Base-by-base conservation (phyloP, 2,329 filamentous ascomycete genomes). In the Lasiodiplodia sp. region DNA sequence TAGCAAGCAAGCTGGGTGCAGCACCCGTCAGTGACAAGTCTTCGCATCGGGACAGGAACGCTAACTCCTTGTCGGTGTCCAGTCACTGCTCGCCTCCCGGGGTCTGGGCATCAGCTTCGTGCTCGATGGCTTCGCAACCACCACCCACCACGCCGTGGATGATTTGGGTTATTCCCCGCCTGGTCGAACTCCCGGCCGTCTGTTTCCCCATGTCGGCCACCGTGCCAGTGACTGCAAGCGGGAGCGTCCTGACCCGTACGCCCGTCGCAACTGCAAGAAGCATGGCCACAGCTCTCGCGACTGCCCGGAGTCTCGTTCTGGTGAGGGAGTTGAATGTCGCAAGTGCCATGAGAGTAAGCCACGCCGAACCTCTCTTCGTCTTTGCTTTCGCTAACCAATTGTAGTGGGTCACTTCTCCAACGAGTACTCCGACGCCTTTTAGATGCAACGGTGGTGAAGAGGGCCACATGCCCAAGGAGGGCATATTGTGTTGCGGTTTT, bases 151-250 rank as follows among this genome's bases (percentile, higher is more conserved):
- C 23, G 23, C 23, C 23, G 23, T 23, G 23, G 23, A 23, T 23
- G 23, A 23, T 23, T 23, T 23, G 23, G 23, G 23, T 23, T 23
- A 23, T 23, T 23, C 25, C 25, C 25, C 25, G 25, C 25, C 25
- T 25, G 3, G 25, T 23, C 23, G 23, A 23, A 23, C 23, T 23
- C 23, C 23, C 23, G 23, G 23, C 23, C 23, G 23, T 23, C 23
- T 23, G 23, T 23, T 2, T 23, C 23, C 23, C 23, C 76, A 86
- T 49, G 79, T 83, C 31, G 90, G 90, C 11, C 91, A 93, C 73
- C 89, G 90, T 69, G 80, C 90, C 64, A 88, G 91, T 64, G 90
- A 93, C 72, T 93, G 91, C 69, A 77, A 77, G 4, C 74, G 80
- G 68, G 77, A 78, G 69, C 80, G 91, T 60, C 79, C 87, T 37